Evolutionary conservation across 139 green algal genomes (phyloP), one percentile per base, ranked within the genome.

Genomic region (Deuterostichococcus epilithicus): DNA sequence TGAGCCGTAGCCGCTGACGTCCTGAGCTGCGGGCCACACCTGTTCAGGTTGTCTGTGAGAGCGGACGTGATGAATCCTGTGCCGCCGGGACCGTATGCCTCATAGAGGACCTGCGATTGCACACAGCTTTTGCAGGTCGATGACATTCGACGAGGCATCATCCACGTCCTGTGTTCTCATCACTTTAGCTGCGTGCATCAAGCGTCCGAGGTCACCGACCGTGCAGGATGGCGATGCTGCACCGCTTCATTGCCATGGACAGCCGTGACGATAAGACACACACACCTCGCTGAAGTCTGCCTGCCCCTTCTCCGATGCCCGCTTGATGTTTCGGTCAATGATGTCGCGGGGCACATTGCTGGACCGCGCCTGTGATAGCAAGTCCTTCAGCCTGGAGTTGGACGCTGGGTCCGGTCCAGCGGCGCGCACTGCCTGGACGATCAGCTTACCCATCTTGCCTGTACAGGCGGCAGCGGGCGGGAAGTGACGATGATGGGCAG

Each of bases 41-140:
- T 86, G 78, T 97, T 97, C 33, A 96, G 78, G 80, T 98, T 98
- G 87, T 98, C 94, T 6, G 93, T 98, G 0, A 98, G 83, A 68
- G 84, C 92, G 66, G 97, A 92, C 30, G 96, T 85, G 13, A 98
- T 77, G 52, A 98, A 94, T 10, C 93, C 94, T n/a, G 91, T 94
- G 52, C 94, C 94, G 8, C 90, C 90, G 28, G 88, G 82, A 1
- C 85, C 86, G 68, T 85, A 83, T 0, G 81, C 82, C 63, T 88
- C 81, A 47, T 91, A 90, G 0, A 72, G 75, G 32, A 82, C 30
- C 80, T 87, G 69, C 26, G 28, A 3, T 28, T 13, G 20, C 5
- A 20, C 52, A 23, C 3, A n/a, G 52, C 28, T n/a, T n/a, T n/a
- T n/a, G n/a, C n/a, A n/a, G n/a, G n/a, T n/a, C n/a, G n/a, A n/a